phyloP scores from a whole-genome alignment of 441 rosid genomes.

The Mallotus japonicus region DNA sequence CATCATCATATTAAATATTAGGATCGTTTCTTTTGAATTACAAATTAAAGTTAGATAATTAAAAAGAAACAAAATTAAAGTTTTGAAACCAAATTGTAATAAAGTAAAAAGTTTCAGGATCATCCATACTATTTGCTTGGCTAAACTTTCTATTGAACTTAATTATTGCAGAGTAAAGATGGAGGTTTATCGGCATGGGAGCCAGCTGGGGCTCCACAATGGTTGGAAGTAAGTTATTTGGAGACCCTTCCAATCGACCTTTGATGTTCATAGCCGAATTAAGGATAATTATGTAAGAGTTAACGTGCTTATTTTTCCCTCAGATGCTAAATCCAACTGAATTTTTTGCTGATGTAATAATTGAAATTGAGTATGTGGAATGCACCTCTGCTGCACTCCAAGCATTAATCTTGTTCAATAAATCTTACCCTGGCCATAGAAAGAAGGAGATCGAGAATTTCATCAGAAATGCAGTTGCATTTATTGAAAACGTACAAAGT shows the following conservation, averaged over 20 bases:
- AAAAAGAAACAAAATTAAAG: too few relatives aligned
- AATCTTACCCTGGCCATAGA: constrained; percentile 44
- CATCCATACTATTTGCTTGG: too few relatives aligned
- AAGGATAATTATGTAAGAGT: background rate
- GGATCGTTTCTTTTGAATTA: too few relatives aligned
- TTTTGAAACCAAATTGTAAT: too few relatives aligned
- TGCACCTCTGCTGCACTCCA: constrained; percentile 55
- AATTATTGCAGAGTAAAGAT: constrained; percentile 49
- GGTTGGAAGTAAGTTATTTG: constrained; percentile 59
- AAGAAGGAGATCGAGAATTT: constrained; percentile 45
- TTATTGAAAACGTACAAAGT: constrained; percentile 41
- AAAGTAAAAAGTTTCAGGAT: too few relatives aligned
- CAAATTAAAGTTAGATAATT: too few relatives aligned
- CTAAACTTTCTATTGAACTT: background rate
- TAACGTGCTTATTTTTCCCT: too few relatives aligned
- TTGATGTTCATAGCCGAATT: background rate
- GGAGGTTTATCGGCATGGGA: constrained; percentile 81
- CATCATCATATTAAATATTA: too few relatives aligned
- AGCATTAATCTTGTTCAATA: constrained; percentile 41
- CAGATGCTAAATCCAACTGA: constrained; percentile 65
- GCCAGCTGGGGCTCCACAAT: constrained; percentile 57
- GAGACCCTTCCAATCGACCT: background rate
- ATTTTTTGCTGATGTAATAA: constrained; percentile 45
- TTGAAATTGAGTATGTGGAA: constrained; percentile 55
- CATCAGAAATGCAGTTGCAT: constrained; percentile 38